Conservation (phyloP, 2,329 filamentous ascomycete genomes). For the Neophaeococcomyces aloes region DNA sequence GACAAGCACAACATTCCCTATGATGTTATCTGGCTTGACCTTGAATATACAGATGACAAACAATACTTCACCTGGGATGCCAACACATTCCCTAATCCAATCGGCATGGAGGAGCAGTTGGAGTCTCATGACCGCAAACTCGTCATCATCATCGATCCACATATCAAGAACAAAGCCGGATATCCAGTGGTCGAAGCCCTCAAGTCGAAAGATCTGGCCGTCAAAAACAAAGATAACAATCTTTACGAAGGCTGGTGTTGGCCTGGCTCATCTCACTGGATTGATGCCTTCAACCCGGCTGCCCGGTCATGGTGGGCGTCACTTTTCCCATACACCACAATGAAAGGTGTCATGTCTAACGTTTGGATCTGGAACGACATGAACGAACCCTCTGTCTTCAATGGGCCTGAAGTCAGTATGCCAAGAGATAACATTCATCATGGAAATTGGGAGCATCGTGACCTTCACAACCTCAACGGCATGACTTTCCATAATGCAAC, state of each 20-base stretch:
- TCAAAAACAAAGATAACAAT: conserved; percentile 80
- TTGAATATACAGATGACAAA: conserved; percentile 93
- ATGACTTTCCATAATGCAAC: conserved; percentile 94
- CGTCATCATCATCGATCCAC: conserved; percentile 89
- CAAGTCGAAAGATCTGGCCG: conserved; percentile 70
- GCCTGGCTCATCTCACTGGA: conserved; percentile 93
- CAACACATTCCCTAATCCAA: conserved; percentile 75
- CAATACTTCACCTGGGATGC: conserved; percentile 98
- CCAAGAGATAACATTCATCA: conserved; percentile 94
- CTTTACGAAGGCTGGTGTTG: conserved; percentile 97
- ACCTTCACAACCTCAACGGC: conserved; percentile 91
- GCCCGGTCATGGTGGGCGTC: conserved; percentile 83
- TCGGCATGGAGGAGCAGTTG: conserved; percentile 78
- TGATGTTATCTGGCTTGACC: conserved; percentile 97
- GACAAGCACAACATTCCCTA: conserved; percentile 93
- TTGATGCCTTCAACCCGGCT: conserved; percentile 91
- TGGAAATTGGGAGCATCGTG: conserved; percentile 89
- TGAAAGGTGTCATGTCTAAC: conserved; percentile 77
- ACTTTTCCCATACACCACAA: conserved; percentile 77
- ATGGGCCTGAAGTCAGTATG: conserved; percentile 96
- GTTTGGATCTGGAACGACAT: conserved; percentile 98
- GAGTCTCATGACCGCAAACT: conserved; percentile 79
- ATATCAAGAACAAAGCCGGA: conserved; percentile 82
- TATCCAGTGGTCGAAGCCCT: conserved; percentile 72
- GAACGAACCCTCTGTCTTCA: conserved; percentile 99